Base-by-base conservation (phyloP, 768 basidiomycete species). In the Auriscalpium vulgare region DNA sequence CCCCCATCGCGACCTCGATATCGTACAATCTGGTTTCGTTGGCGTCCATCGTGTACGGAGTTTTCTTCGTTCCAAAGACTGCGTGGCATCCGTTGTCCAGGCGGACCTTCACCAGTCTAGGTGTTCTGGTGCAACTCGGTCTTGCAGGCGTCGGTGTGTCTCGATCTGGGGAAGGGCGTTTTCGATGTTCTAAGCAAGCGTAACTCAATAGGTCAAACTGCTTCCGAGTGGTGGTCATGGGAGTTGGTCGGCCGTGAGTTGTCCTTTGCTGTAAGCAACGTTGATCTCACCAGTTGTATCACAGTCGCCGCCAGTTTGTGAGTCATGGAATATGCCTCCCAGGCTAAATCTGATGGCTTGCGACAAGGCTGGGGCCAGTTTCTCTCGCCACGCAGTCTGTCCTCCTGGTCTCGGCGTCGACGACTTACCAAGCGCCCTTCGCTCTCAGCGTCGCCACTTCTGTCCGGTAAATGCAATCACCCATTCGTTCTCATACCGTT, bases 151-250 rank as follows among this genome's bases (percentile, higher is more conserved):
- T 91, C 19, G 87, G 84, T 77, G 54, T 49, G 77, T 67, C 29
- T n/a, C 19, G 7, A 29, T 29, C 29, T 29, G 29, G 29, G 29
- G 4, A 4, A 4, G 29, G 29, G 29, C 29, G 5, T 29, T 29
- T 29, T 29, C 29, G 29, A 29, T 5, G 29, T 29, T 3, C 29
- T 29, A 7, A 29, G 29, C 50, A 11, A 17, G 13, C 16, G 10
- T 49, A 11, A 43, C 5, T 17, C 11, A 34, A 44, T 58, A 78
- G 84, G 84, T 0, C 91, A 93, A 68, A 86, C 82, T 4, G 91
- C 90, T 1, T 84, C 83, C 4, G 95, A 97, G 69, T 98, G 95
- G 95, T 97, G 95, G 93, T 86, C 88, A 40, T 95, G 95, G 95
- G 94, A 97, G 70, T 78, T 92, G 7, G 70, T 88, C 36, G 85